Evolutionary conservation across 345 rosid genomes (phyloP).

Genomic region (Murraya koenigii): DNA sequence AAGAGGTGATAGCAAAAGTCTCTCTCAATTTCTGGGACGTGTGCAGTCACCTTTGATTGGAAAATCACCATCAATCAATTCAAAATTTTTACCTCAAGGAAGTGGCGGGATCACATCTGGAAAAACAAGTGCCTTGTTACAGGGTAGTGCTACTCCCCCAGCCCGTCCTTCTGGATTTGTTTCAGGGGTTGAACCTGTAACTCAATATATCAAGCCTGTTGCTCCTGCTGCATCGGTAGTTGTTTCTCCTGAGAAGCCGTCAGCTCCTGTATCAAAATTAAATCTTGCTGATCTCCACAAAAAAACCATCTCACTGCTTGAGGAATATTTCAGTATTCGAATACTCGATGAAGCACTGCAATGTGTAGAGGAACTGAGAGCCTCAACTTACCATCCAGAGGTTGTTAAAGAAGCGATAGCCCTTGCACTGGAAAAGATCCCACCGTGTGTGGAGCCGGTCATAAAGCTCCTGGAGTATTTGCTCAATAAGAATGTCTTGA

Average conservation of each 20-base stretch:
- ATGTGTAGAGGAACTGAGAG: conserved; percentile 61
- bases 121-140: conserved; percentile 36
- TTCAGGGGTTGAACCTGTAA: conserved; percentile 16
- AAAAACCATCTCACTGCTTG: conserved; percentile 55
- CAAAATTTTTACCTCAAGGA: conserved; percentile 34
- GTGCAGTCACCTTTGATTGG: conserved; percentile 30
- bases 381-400: conserved; percentile 60
- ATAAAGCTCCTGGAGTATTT: conserved; percentile 46
- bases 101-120: conserved; percentile 31
- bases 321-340: conserved; percentile 58
- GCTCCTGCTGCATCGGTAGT: conserved; percentile 23
- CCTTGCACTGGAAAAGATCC: conserved; percentile 57
- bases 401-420: conserved; percentile 66
- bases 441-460: conserved; percentile 48
- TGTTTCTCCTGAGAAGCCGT: conserved; percentile 22
- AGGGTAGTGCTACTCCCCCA: conserved; percentile 30
- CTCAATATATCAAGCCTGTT: conserved; percentile 17
- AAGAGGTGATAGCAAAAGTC: conserved; percentile 40
- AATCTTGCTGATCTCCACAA: conserved; percentile 36
- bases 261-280: conserved; percentile 24
- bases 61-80: conserved; percentile 35
- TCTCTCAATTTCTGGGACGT: conserved; percentile 34
- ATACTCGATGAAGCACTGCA: conserved; percentile 59
- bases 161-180: conserved; percentile 24
- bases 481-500: conserved; percentile 45